Evolutionary conservation across 2,329 filamentous ascomycete species (phyloP), one percentile per base, ranked within the genome.

Genomic region (Colletotrichum lentis): DNA sequence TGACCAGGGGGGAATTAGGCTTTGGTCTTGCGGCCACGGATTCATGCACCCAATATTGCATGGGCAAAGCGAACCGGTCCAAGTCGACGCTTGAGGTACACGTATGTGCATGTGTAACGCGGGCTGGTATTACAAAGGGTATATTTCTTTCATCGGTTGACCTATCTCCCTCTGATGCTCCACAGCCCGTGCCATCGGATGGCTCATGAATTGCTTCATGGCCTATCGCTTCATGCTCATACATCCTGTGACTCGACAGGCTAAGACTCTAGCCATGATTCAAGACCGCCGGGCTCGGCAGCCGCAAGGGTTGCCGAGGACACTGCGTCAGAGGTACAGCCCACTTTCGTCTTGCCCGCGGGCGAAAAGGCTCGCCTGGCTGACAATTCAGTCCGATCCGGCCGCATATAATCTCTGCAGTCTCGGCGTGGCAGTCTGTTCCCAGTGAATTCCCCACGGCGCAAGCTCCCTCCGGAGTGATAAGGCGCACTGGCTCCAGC

Each of bases 61-160:
- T 5, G 18, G 24, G 27, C 18, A 31, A 35, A 37, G 14, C 7
- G 11, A 27, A 14, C 31, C 22, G 14, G 18, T 8, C 18, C 16
- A 10, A 24, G 16, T 11, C 41, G 5, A 22, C 16, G 20, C 24
- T 18, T 20, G 18, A 6, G 8, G 27, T 18, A 53, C 39, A 14
- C 14, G 16, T 22, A 37, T 10, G 46, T 31, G 43, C 50, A 52
- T 39, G 59, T 52, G 39, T 35, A 35, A 47, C 7, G 35, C 27
- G 31, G 57, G 27, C 22, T 67, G 60, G 35, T 56, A 65, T 68
- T 68, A 68, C 62, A 61, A 67, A 65, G 65, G 65, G 65, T 68
- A 68, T 68, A 68, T 65, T 65, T 37, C 31, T 62, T 66, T 60
- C 24, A 41, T 68, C 55, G 35, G 52, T 37, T 47, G 47, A 50